Evolutionary conservation across 2,329 filamentous ascomycete genomes (phyloP).

Genomic region (Tothia fuscella): DNA sequence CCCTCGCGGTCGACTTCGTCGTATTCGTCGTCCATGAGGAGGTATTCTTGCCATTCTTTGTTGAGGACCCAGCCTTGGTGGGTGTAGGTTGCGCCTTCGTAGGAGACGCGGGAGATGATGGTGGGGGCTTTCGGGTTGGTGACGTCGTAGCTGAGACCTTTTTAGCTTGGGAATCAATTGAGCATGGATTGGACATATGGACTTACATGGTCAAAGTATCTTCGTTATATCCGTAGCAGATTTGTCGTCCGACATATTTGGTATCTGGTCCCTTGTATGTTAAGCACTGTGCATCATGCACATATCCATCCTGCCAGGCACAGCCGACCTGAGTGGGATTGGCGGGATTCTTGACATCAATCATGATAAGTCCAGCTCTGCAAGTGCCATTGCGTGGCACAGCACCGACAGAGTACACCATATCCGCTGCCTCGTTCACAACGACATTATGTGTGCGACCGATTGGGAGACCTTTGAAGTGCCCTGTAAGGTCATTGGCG

Average conservation of each 20-base stretch:
- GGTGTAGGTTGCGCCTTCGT: constrained; percentile 46
- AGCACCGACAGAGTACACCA: constrained; percentile 33
- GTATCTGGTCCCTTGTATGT: constrained; percentile 41
- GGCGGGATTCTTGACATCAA: constrained; percentile 42
- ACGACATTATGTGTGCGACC: constrained; percentile 43
- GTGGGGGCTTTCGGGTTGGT: constrained; percentile 35
- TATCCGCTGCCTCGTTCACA: constrained; percentile 33
- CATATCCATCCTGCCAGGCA: constrained; percentile 44
- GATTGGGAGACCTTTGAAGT: constrained; percentile 28
- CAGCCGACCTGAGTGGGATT: constrained; percentile 44
- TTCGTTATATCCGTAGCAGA: constrained; percentile 47
- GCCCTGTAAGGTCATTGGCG: constrained; percentile 29
- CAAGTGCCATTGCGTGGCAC: constrained; percentile 34
- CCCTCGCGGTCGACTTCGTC: constrained; percentile 33
- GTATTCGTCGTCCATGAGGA: constrained; percentile 40
- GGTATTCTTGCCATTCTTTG: constrained; percentile 29
- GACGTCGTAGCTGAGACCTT: constrained; percentile 38
- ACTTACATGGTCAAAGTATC: constrained; percentile 34
- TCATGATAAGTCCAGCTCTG: constrained; percentile 45
- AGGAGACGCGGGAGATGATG: constrained; percentile 42
- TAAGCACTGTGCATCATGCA: constrained; percentile 50
- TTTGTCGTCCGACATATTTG: constrained; percentile 36
- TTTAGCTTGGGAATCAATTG: not conserved
- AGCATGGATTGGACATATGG: not conserved
- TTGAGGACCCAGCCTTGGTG: constrained; percentile 47